Base-by-base conservation (phyloP, 257 asterid genomes). In the Linderniella brevidens region DNA sequence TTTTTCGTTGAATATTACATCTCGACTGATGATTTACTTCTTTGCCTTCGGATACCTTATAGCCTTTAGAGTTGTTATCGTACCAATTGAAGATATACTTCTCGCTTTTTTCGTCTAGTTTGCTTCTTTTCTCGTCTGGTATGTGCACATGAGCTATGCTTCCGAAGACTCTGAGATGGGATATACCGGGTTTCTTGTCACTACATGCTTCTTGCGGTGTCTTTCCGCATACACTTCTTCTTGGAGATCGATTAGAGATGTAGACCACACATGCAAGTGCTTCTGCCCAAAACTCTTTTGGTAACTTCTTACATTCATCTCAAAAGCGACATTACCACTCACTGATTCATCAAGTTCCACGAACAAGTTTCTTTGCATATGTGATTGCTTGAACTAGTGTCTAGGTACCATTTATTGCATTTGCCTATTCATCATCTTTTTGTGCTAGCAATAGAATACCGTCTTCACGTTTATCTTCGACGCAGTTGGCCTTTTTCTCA, bases 201-300 rank as follows among this genome's bases (percentile, higher is more conserved):
- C 32, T 25, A 3, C 32, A 25, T 25, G 43, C 43, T 39, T 52
- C 56, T 37, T 52, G 32, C 13, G 56, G 46, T 8, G 56, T 37
- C n/a, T 13, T 52, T 39, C 47, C 56, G 35, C 56, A 52, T 4
- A 37, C 47, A 17, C 47, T 52, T 18, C 47, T 17, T 37, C 4
- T 37, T 16, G 35, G 46, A 0, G 43, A 50, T 35, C 55, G 55
- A 8, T 50, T 50, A 19, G 55, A 7, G 11, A 50, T 10, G 19
- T 50, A 50, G 13, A 50, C 43, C 13, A 41, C 43, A 11, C 55
- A 50, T 12, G 41, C n/a, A 13, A 35, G 13, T 37, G 56, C 56
- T 52, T 52, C 35, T 0, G 46, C 35, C 46, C 56, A 52, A 13
- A 39, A 39, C 13, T 52, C 46, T 32, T 50, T 50, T 1, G 43